phyloP scores from a whole-genome alignment of 208 protist species.

The Trypanosoma vivax region DNA sequence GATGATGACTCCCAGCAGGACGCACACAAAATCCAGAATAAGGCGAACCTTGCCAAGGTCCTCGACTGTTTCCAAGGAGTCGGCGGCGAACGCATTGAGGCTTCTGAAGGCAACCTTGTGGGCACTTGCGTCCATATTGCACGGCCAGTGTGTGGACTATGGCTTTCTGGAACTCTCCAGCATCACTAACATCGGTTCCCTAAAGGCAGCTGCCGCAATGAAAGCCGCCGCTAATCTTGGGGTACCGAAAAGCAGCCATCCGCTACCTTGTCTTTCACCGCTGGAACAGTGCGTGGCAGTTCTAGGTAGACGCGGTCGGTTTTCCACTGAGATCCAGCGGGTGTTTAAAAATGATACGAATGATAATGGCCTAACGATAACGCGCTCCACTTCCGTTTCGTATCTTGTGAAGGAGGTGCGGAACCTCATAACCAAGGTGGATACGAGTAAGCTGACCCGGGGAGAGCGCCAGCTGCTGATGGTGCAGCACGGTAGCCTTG shows the following conservation, averaged over 20 bases:
- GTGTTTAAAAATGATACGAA: constrained; percentile 22
- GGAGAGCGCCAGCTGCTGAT: constrained; percentile 33
- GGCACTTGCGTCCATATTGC: constrained; percentile 45
- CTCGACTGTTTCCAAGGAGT: neutral
- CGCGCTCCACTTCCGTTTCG: constrained; percentile 31
- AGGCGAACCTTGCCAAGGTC: neutral
- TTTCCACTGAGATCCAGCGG: constrained; percentile 38
- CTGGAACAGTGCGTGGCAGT: constrained; percentile 73
- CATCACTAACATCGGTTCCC: constrained; percentile 15
- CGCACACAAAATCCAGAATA: constrained; percentile 7
- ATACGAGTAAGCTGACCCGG: constrained; percentile 28
- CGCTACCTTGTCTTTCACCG: constrained; percentile 23
- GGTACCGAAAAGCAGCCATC: neutral
- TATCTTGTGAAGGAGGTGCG: constrained; percentile 32
- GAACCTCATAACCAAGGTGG: constrained; percentile 26
- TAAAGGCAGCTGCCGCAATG: constrained; percentile 29
- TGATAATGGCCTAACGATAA: constrained; percentile 42
- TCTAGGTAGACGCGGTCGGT: constrained; percentile 58
- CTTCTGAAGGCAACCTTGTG: constrained; percentile 71
- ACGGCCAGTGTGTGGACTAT: constrained; percentile 62
- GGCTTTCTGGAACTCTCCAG: constrained; percentile 17
- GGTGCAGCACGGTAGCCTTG: neutral
- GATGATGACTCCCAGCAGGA: constrained; percentile 7
- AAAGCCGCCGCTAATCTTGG: too few species aligned
- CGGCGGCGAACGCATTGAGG: constrained; percentile 27